Percentiles rank a stretch among this genome's conserved stretches.
phyloP scores from a whole-genome alignment of 2,329 filamentous ascomycete genomes.

The Fusarium sp. region DNA sequence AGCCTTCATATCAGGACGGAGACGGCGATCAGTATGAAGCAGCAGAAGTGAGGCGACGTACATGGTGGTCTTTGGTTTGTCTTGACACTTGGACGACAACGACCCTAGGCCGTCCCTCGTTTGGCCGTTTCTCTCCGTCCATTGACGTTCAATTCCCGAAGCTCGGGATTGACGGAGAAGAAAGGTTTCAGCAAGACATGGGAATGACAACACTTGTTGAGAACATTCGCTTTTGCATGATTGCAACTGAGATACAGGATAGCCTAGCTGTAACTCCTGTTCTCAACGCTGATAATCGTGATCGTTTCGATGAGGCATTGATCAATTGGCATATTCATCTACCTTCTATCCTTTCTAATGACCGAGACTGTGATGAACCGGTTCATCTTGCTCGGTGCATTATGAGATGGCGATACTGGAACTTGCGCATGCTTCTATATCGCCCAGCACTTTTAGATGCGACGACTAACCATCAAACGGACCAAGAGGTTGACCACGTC shows the following conservation, averaged over 20 bases:
- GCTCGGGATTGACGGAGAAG: neutral
- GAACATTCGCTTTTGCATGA: constrained; percentile 3
- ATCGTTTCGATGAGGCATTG: neutral
- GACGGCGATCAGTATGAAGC: neutral
- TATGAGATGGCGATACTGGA: constrained; percentile 13
- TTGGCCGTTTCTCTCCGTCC: constrained; percentile 2
- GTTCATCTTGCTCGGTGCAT: neutral
- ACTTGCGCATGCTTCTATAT: constrained; percentile 7
- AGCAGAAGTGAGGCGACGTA: neutral
- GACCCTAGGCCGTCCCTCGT: neutral
- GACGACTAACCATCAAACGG: neutral
- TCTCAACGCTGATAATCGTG: neutral
- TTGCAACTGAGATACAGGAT: constrained; percentile 12
- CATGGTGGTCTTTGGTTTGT: constrained; percentile 4
- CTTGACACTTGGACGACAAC: neutral
- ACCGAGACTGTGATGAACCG: neutral
- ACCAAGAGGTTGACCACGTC: neutral
- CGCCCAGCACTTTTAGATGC: neutral
- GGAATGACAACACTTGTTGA: neutral
- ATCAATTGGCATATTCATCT: neutral
- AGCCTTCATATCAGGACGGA: neutral
- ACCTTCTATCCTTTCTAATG: neutral
- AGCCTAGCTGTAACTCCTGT: neutral
- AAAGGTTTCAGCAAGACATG: neutral
- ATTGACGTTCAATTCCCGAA: constrained; percentile 1